phyloP scores from a whole-genome alignment of 2,329 filamentous ascomycete genomes.

The Chrysoporthe austroafricana region DNA sequence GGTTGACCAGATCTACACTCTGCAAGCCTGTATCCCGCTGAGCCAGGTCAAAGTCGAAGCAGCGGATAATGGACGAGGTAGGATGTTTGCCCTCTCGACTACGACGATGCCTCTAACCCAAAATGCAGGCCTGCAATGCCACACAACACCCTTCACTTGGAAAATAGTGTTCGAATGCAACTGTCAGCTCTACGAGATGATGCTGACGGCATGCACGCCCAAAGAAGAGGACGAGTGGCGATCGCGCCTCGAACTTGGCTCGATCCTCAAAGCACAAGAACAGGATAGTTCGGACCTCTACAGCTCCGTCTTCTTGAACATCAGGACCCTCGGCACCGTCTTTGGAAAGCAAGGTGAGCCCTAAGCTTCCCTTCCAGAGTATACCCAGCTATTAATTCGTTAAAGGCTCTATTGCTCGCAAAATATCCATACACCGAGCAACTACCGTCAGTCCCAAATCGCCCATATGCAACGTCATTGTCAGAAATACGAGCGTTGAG shows the following conservation, averaged over 20 bases:
- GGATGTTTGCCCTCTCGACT: conserved; percentile 29
- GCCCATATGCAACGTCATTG: conserved; percentile 74
- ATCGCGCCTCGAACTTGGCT: conserved; percentile 60
- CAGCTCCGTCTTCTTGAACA: conserved; percentile 68
- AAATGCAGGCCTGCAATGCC: conserved; percentile 76
- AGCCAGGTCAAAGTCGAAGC: conserved; percentile 69
- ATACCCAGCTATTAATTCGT: conserved; percentile 19
- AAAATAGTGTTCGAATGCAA: conserved; percentile 84
- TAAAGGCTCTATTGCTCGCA: conserved; percentile 64
- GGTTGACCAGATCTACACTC: conserved; percentile 69
- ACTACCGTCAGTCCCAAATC: conserved; percentile 73
- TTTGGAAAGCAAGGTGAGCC: conserved; percentile 70
- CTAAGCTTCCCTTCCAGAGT: not conserved
- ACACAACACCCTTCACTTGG: conserved; percentile 87
- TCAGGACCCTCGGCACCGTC: conserved; percentile 75
- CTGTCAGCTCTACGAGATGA: conserved; percentile 78
- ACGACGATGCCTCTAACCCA: not conserved
- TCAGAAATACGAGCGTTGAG: conserved; percentile 79
- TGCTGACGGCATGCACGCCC: conserved; percentile 83
- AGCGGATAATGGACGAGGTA: conserved; percentile 75
- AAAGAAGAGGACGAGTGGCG: conserved; percentile 84
- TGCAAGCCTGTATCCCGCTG: conserved; percentile 75
- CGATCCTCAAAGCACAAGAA: conserved; percentile 38
- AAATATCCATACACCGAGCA: conserved; percentile 78
- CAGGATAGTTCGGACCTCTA: conserved; percentile 51